These are phyloP conservation scores for Tylopilus vinaceipallidus DNA, from an alignment of 768 basidiomycete genomes.

Conservation along the genomic window DNA sequence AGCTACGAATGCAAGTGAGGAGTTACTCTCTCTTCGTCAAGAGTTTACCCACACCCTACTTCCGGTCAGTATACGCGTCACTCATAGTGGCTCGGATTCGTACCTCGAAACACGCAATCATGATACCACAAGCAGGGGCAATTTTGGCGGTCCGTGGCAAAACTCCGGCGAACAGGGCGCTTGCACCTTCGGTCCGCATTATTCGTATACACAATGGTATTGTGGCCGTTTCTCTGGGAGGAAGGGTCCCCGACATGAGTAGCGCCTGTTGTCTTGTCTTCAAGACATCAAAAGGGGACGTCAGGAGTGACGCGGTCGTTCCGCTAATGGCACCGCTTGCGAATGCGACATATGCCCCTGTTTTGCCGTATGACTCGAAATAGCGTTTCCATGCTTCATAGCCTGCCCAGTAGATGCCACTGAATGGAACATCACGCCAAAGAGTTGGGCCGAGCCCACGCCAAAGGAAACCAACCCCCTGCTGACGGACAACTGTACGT, in stretches of 20 bases:
- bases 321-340: slow-evolving; percentile 90
- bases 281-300: slow-evolving; percentile 94
- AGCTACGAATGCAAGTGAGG: not conserved
- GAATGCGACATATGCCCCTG: slow-evolving; percentile 74
- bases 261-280: slow-evolving; percentile 92
- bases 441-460: slow-evolving; percentile 88
- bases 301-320: slow-evolving; percentile 79
- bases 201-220: slow-evolving; percentile 68
- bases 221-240: slow-evolving; percentile 44
- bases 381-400: slow-evolving; percentile 81
- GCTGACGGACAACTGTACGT: slow-evolving; percentile 50
- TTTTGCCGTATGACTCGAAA: slow-evolving; percentile 50
- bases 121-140: slow-evolving; percentile 96
- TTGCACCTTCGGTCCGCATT: slow-evolving; percentile 71
- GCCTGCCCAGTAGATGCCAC: slow-evolving; percentile 94
- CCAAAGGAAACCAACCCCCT: slow-evolving; percentile 79
- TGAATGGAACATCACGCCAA: slow-evolving; percentile 98
- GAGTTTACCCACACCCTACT: slow-evolving; percentile 58
- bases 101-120: slow-evolving; percentile 96
- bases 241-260: slow-evolving; percentile 55
- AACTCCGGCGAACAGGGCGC: slow-evolving; percentile 81
- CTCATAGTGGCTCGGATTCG: slow-evolving; percentile 15
- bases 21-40: slow-evolving; percentile 38
- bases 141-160: slow-evolving; percentile 91
- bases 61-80: slow-evolving; percentile 13